Percentiles rank a stretch among this genome's conserved stretches.
These are phyloP conservation scores for Guillardia theta DNA, from an alignment of 78 protist genomes.

Conservation along the genomic window DNA sequence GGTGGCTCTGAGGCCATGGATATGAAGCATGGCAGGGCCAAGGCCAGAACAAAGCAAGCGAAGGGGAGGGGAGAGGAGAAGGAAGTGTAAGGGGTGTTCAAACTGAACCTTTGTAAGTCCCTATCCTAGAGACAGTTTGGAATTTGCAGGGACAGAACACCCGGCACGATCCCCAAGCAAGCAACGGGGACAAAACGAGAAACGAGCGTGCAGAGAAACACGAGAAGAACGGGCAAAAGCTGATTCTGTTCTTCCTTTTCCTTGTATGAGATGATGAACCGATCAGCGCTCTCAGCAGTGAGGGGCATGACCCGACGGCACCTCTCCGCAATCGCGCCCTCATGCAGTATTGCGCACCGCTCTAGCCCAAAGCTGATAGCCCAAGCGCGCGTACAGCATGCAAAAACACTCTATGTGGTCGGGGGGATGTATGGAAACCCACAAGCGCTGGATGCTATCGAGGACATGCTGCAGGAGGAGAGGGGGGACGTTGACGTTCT, in stretches of 20 bases:
- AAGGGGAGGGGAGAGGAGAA: too few species aligned
- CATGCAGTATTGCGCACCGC: background rate
- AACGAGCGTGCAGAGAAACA: background rate
- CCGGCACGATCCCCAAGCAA: too few species aligned
- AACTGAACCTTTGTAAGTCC: too few species aligned
- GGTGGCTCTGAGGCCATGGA: too few species aligned
- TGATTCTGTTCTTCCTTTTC: too few species aligned
- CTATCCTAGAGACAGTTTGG: too few species aligned
- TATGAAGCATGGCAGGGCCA: too few species aligned
- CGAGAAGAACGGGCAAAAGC: too few species aligned
- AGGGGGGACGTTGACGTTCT: background rate
- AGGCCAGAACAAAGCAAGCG: too few species aligned
- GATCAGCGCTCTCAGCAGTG: background rate
- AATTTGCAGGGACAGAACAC: too few species aligned
- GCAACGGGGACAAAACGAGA: background rate
- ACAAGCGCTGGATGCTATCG: background rate
- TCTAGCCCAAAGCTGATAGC: background rate
- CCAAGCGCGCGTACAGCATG: background rate
- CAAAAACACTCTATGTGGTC: background rate
- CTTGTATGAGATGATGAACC: too few species aligned
- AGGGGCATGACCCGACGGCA: background rate
- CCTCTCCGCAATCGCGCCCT: background rate
- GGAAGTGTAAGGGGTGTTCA: too few species aligned
- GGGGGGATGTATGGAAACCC: conserved; percentile 41
- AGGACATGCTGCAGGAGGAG: background rate